Conservation (phyloP, 2,329 filamentous ascomycete genomes). For the Talaromyces sp. region DNA sequence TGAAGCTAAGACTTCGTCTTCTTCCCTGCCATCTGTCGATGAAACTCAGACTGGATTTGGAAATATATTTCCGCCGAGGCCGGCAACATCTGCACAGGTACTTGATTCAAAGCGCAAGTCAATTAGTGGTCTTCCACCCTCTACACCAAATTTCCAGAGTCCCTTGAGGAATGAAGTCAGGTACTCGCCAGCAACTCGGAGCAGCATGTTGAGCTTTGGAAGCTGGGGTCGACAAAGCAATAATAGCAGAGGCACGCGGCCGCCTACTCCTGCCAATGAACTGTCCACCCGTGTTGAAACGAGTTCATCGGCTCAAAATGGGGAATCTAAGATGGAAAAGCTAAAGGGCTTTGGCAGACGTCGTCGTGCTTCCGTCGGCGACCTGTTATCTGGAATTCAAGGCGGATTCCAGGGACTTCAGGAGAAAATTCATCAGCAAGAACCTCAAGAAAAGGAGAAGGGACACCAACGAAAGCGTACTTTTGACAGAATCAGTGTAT, state of each 20-base stretch:
- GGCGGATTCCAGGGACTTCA: constrained; percentile 20
- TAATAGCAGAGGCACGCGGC: constrained; percentile 21
- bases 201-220: constrained; percentile 28
- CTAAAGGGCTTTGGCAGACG: constrained; percentile 32
- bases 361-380: constrained; percentile 30
- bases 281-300: constrained; percentile 9
- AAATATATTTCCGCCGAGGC: constrained; percentile 3
- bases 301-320: constrained; percentile 13
- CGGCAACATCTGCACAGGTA: constrained; percentile 16
- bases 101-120: constrained; percentile 25
- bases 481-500: constrained; percentile 24
- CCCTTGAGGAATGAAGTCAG: constrained; percentile 29
- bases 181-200: constrained; percentile 25
- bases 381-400: constrained; percentile 23
- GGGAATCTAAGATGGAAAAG: constrained; percentile 30
- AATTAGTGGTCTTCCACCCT: constrained; percentile 21
- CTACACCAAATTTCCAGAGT: constrained; percentile 21
- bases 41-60: not conserved
- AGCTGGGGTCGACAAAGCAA: constrained; percentile 25
- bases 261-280: constrained; percentile 23
- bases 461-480: constrained; percentile 13
- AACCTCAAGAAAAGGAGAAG: not conserved
- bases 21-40: constrained; percentile 7
- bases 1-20: not conserved
- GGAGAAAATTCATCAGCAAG: constrained; percentile 10